phyloP scores from a whole-genome alignment of 1,284 basidiomycete species.

The Apiotrichum siamense region DNA sequence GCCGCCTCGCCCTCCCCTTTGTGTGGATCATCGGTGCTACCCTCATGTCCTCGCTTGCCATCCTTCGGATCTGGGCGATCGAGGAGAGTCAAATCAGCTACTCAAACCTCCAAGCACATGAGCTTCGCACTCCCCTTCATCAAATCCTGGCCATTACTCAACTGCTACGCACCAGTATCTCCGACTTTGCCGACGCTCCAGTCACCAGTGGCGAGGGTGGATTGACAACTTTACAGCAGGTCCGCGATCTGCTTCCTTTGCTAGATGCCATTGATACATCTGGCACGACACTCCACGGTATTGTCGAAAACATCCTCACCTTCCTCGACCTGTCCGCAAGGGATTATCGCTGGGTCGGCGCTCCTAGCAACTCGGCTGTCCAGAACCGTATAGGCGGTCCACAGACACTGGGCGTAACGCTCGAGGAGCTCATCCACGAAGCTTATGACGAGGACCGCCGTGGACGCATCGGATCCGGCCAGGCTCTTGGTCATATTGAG shows the following conservation, averaged over 20 bases:
- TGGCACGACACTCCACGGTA: conserved; percentile 41
- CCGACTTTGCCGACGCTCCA: conserved; percentile 31
- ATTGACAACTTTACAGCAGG: conserved; percentile 28
- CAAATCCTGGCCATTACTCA: conserved; percentile 45
- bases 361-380: conserved; percentile 4
- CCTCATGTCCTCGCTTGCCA: conserved; percentile 32
- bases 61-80: conserved; percentile 31
- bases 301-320: conserved; percentile 44
- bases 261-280: conserved; percentile 45
- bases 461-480: conserved; percentile 26
- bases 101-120: conserved; percentile 43
- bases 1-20: conserved; percentile 31
- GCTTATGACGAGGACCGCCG: conserved; percentile 32
- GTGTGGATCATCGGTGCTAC: conserved; percentile 37
- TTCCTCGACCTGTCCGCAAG: conserved; percentile 37
- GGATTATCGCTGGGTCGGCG: conserved; percentile 19
- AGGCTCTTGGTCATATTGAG: conserved; percentile 27
- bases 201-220: not conserved
- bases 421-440: conserved; percentile 39
- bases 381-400: conserved; percentile 17
- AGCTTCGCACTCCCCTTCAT: conserved; percentile 45
- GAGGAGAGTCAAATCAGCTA: conserved; percentile 43
- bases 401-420: conserved; percentile 30
- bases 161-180: conserved; percentile 36
- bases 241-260: conserved; percentile 35